phyloP scores from a whole-genome alignment of 78 protist genomes.

The Dictyostelium citrinum region DNA sequence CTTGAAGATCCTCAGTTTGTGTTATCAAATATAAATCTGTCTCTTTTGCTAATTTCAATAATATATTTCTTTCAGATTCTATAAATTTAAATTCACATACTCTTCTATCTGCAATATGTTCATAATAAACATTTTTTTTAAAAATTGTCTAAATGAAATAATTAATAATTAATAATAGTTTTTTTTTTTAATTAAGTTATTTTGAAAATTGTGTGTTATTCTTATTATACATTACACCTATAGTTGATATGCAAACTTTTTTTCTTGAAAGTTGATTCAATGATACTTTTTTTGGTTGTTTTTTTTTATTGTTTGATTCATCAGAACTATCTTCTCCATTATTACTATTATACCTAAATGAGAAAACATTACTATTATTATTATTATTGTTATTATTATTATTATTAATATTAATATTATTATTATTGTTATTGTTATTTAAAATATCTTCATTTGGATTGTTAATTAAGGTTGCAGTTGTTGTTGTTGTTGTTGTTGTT shows the following conservation, averaged over 20 bases:
- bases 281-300: neutral
- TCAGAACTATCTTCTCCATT: neutral
- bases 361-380: neutral
- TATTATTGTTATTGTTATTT: neutral
- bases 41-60: slow-evolving; percentile 15
- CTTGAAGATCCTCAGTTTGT: slow-evolving; percentile 1
- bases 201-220: neutral
- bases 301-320: neutral
- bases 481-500: neutral
- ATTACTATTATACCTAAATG: neutral
- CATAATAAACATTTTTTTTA: slow-evolving; percentile 60
- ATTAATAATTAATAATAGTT: neutral
- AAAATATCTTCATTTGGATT: neutral
- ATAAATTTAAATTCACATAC: slow-evolving; percentile 17
- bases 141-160: slow-evolving; percentile 6
- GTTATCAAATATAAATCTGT: slow-evolving; percentile 54
- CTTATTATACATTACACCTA: slow-evolving; percentile 1
- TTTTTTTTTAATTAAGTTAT: neutral
- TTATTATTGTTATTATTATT: neutral
- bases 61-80: slow-evolving; percentile 47
- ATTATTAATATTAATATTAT: neutral
- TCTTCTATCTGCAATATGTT: slow-evolving; percentile 46
- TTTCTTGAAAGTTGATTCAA: slow-evolving; percentile 8
- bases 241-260: slow-evolving; percentile 37
- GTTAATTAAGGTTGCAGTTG: neutral